Evolutionary conservation across 345 rosid genomes (phyloP), one percentile per base, ranked within the genome.

Genomic region (Salix koriyanagi): DNA sequence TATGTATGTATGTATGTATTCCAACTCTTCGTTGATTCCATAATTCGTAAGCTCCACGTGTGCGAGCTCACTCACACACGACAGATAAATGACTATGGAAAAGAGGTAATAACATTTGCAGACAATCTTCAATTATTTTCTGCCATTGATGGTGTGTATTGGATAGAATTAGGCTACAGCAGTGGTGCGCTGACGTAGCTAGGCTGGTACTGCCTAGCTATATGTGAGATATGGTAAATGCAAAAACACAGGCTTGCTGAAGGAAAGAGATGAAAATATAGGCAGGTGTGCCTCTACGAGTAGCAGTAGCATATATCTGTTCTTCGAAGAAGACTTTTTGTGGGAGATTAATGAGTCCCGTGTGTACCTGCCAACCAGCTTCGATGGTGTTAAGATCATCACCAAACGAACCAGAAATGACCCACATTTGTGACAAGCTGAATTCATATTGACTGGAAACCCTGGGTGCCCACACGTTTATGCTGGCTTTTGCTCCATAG

Each of bases 321-420:
- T 58, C 28, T 58, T 58, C 28, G 25, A 23, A 58, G 25, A 58
- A 5, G 14, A n/a, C 62, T 56, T 56, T n/a, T 56, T 2, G 26
- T n/a, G 28, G 23, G 14, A 23, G 46, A 18, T 37, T 18, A 34
- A 34, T 34, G 0, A 70, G 34, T 61, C 13, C 71, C 42, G 26
- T n/a, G 4, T 23, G 3, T 85, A 88, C 99, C 90, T 96, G 99
- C 99, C 99, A 96, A 52, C 99, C 99, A 75, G 99, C 97, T 88
- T 96, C 99, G 65, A 96, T 96, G 76, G 99, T 96, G 82, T 96
- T 96, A 60, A 96, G 98, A 82, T 96, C 99, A 58, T 91, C 81
- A 0, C 92, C 92, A 54, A 96, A 96, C 0, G 98, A 92, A 58
- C 99, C 99, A 25, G 99, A 93, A 65, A 96, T 92, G 78, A 96